Base-by-base conservation (phyloP, 495 filamentous ascomycete species). In the Aspergillus sclerotioniger region DNA sequence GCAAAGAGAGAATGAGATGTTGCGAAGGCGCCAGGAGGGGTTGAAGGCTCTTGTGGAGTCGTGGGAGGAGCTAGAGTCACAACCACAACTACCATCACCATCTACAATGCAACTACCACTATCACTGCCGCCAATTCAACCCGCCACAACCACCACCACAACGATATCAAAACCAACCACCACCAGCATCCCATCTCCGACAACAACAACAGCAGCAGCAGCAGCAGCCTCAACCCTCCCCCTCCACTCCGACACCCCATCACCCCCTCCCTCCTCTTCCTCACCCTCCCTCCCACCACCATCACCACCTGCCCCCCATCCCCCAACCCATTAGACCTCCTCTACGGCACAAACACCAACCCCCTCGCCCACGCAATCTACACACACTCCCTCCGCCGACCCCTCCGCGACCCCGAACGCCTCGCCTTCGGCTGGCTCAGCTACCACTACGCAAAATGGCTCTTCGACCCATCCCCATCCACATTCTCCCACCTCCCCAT, bases 261-360 rank as follows among this genome's bases (percentile, higher is more conserved):
- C 62, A 20, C 45, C 46, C 41, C 56, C 7, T 20, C 17, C 6
- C 53, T 56, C 16, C 49, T 54, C 8, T 72, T 62, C 63, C 44
- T 70, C 12, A 17, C 29, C 8, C 51, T 62, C 25, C 64, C 56
- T 19, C 64, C 56, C 21, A 66, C 66, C 0, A 46, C 51, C 1
- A 66, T 72, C 15, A 32, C 31, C 2, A 15, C 49, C 3, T 69
- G 60, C 12, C 67, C 70, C 3, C 62, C 66, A 20, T 53, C 50
- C 4, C 65, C 64, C 5, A 20, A 54, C 12, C 67, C 70, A 3
- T 56, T 72, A 0, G 67, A 68, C 16, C 44, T 72, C 10, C 35
- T 72, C 0, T 70, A 72, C 29, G 69, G 69, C 19, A 65, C 61
- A 13, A 64, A 65, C 17, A 61, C 62, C 19, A 72, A 70, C 53